Conservation (phyloP, 805 yeast genomes). For the Candida railenensis region DNA sequence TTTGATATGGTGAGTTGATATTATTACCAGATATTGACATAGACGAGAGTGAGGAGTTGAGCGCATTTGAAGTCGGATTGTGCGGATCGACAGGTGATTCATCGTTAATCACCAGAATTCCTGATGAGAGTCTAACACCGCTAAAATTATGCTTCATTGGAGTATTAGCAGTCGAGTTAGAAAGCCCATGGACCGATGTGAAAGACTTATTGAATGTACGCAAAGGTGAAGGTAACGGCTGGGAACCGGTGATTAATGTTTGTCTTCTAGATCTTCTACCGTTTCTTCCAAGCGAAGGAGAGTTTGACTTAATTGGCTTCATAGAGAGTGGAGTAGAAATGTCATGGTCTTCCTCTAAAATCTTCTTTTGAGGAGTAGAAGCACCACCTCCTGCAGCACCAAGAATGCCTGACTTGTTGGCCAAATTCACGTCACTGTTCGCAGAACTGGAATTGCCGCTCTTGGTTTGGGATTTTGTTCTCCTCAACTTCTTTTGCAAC, state of each 20-base stretch:
- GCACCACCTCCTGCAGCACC: neutral
- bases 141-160: slow-evolving; percentile 25
- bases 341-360: neutral
- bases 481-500: slow-evolving; percentile 41
- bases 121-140: slow-evolving; percentile 6
- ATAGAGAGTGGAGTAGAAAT: slow-evolving; percentile 1
- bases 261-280: slow-evolving; percentile 64
- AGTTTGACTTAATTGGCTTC: slow-evolving; percentile 12
- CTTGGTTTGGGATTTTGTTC: slow-evolving; percentile 29
- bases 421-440: neutral
- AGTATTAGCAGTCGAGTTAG: slow-evolving; percentile 40
- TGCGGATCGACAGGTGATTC: neutral
- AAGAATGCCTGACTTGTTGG: neutral
- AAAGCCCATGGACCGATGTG: slow-evolving; percentile 34
- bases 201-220: slow-evolving; percentile 51
- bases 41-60: slow-evolving; percentile 39
- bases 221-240: slow-evolving; percentile 88
- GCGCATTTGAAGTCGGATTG: slow-evolving; percentile 16
- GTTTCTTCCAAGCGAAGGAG: slow-evolving; percentile 42
- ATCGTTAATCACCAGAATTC: neutral
- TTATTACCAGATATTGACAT: slow-evolving; percentile 39
- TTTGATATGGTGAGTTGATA: slow-evolving; percentile 7
- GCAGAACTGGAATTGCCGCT: slow-evolving; percentile 7
- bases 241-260: slow-evolving; percentile 84
- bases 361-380: neutral